These are phyloP conservation scores for Mucor circinelloides DNA, from an alignment of 371 early-diverging fungal species.

Conservation along the genomic window DNA sequence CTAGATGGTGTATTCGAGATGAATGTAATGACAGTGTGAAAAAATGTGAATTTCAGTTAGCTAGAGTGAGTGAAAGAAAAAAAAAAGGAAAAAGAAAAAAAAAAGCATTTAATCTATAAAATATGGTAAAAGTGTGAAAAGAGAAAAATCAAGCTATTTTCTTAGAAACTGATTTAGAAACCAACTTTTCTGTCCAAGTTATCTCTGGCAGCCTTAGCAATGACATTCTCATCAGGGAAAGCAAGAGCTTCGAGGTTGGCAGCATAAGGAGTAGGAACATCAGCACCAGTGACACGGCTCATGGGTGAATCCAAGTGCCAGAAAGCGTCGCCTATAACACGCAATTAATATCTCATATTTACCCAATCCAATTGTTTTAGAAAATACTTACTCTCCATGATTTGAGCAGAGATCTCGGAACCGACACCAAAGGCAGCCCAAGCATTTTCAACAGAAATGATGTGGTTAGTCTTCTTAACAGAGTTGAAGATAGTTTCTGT, in stretches of 20 bases:
- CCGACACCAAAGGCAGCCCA: conserved; percentile 98
- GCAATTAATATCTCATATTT: background rate
- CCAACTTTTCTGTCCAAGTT: conserved; percentile 57
- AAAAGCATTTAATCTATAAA: conserved; percentile 2
- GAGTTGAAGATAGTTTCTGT: conserved; percentile 90
- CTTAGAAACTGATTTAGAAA: conserved; percentile 16
- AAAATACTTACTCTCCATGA: conserved; percentile 78
- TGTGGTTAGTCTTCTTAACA: conserved; percentile 97
- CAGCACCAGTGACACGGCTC: conserved; percentile 94
- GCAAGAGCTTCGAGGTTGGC: conserved; percentile 91
- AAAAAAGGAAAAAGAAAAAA: background rate
- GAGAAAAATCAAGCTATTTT: background rate
- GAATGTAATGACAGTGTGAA: background rate
- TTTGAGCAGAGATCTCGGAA: conserved; percentile 95
- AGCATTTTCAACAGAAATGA: conserved; percentile 97
- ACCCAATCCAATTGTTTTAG: background rate
- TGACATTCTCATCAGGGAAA: conserved; percentile 88
- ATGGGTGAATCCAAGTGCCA: conserved; percentile 97
- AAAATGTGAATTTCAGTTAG: background rate
- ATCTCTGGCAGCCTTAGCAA: conserved; percentile 77
- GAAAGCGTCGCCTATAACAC: conserved; percentile 79
- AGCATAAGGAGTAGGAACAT: conserved; percentile 99
- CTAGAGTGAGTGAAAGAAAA: background rate
- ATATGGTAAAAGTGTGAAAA: background rate
- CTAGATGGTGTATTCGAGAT: background rate